Conservation (phyloP, 2,329 filamentous ascomycete species). For the Onygenales sp. region DNA sequence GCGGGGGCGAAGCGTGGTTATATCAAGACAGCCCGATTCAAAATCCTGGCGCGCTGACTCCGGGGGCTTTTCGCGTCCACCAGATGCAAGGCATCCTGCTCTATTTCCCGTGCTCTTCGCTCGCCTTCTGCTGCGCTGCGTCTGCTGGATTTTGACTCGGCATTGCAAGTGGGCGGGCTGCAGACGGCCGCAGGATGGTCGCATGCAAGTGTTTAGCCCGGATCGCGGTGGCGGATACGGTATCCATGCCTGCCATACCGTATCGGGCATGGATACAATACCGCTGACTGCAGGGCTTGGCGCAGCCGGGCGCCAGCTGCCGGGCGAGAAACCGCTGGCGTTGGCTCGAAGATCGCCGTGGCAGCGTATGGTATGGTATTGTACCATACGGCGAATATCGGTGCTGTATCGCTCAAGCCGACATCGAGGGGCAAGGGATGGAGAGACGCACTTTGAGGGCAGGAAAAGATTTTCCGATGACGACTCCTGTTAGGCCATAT, state of each 20-base stretch:
- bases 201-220: constrained; percentile 6
- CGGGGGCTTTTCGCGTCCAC: neutral
- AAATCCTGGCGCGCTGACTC: constrained; percentile 9
- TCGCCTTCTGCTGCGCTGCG: neutral
- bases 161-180: constrained; percentile 2
- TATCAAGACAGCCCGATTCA: constrained; percentile 3
- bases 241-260: neutral
- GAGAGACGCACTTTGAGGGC: neutral
- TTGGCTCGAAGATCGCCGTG: neutral
- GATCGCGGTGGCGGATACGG: constrained; percentile 2
- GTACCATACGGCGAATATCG: neutral
- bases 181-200: constrained; percentile 9
- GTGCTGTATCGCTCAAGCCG: neutral
- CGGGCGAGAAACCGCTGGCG: neutral
- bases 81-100: neutral
- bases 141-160: neutral
- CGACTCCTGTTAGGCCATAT: neutral
- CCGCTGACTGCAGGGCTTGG: neutral
- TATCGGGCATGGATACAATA: neutral
- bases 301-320: neutral
- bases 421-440: neutral
- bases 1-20: constrained; percentile 15
- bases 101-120: neutral
- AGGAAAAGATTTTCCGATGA: neutral
- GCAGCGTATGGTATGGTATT: neutral